Percentiles rank a stretch among this genome's conserved stretches.
Evolutionary conservation across 768 basidiomycete genomes (phyloP).

Genomic region (Tylopilus plumbeoviolaceoides): DNA sequence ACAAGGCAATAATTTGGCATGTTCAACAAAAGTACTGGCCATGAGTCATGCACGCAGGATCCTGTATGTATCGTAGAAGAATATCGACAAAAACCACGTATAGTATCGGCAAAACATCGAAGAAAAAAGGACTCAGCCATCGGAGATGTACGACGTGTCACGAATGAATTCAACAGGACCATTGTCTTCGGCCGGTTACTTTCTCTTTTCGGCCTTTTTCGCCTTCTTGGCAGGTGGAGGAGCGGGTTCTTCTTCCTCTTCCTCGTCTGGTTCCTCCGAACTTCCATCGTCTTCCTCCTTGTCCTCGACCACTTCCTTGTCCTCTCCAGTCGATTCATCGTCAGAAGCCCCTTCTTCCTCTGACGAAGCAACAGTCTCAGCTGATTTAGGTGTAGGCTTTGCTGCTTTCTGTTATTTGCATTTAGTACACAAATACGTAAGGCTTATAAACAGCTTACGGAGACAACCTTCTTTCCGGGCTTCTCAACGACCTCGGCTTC

Average conservation of each 20-base stretch:
- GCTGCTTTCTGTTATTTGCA: conserved; percentile 18
- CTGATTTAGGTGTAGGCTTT: conserved; percentile 25
- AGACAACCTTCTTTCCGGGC: conserved; percentile 22
- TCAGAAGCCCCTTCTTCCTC: conserved; percentile 29
- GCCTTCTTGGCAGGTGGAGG: conserved; percentile 30
- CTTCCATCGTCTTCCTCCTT: conserved; percentile 22
- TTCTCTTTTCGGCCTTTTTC: conserved; percentile 27
- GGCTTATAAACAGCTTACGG: conserved; percentile 16
- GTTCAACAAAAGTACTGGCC: not conserved
- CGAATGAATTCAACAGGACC: conserved; percentile 7
- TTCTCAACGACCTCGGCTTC: conserved; percentile 27
- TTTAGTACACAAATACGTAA: conserved; percentile 17
- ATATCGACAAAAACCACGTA: conserved; percentile 28
- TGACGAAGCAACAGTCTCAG: conserved; percentile 23
- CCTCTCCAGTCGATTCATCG: conserved; percentile 25
- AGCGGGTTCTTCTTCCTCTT: conserved; percentile 24
- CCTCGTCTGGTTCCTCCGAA: conserved; percentile 13
- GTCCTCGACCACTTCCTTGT: conserved; percentile 14
- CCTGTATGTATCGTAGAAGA: conserved; percentile 22
- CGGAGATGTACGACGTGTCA: conserved; percentile 1
- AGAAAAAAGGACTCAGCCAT: conserved; percentile 2
- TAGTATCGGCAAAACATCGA: conserved; percentile 17
- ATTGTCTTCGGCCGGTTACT: conserved; percentile 13
- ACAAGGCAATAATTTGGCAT: not conserved
- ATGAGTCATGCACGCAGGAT: not conserved